These are phyloP conservation scores for Lachancea waltii DNA, from an alignment of 805 yeast species.

Conservation along the genomic window DNA sequence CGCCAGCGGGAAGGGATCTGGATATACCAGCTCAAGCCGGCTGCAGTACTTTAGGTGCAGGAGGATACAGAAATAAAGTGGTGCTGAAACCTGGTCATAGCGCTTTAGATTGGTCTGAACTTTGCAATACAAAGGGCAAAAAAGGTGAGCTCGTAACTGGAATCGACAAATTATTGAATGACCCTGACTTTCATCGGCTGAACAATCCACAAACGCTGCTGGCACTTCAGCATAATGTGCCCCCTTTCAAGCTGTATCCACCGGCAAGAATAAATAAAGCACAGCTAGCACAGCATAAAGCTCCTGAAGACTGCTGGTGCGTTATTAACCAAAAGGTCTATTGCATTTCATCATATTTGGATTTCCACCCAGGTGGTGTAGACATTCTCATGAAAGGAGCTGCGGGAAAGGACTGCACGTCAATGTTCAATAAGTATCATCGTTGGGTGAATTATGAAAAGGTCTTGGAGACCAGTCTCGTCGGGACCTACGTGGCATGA, in stretches of 20 bases:
- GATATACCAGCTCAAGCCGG: slow-evolving; percentile 13
- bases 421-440: slow-evolving; percentile 64
- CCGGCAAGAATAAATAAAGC: slow-evolving; percentile 52
- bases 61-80: slow-evolving; percentile 28
- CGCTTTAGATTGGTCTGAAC: slow-evolving; percentile 30
- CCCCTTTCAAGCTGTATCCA: slow-evolving; percentile 21
- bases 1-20: neutral
- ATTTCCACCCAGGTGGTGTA: slow-evolving; percentile 91
- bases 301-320: slow-evolving; percentile 77
- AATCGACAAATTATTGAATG: slow-evolving; percentile 9
- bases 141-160: slow-evolving; percentile 21
- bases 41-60: slow-evolving; percentile 17
- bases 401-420: slow-evolving; percentile 81
- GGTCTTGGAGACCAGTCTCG: slow-evolving; percentile 67
- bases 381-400: slow-evolving; percentile 59
- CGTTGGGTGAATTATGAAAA: slow-evolving; percentile 81
- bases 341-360: slow-evolving; percentile 75
- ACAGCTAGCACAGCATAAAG: slow-evolving; percentile 54
- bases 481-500: slow-evolving; percentile 45
- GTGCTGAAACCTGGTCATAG: slow-evolving; percentile 33
- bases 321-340: slow-evolving; percentile 73
- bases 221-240: slow-evolving; percentile 16
- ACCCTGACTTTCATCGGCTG: slow-evolving; percentile 13
- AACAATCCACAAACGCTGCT: slow-evolving; percentile 17
- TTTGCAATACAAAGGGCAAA: slow-evolving; percentile 13